Conservation (phyloP, 1,284 basidiomycete species). For the Puccinia brachypodii region DNA sequence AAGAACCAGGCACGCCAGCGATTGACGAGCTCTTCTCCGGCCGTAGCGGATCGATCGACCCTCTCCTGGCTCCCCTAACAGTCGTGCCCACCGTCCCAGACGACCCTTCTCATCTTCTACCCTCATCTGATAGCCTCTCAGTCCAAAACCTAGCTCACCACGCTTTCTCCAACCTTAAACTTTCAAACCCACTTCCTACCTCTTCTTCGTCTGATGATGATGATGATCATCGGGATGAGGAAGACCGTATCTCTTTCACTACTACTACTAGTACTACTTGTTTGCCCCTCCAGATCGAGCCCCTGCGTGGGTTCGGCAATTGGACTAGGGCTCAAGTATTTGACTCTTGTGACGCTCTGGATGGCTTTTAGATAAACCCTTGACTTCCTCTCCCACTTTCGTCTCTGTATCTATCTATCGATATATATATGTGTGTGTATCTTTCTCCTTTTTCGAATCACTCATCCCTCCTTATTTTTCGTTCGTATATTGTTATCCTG, state of each 20-base stretch:
- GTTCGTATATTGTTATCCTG: no score
- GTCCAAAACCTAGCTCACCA: constrained; percentile 4
- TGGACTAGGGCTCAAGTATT: constrained; percentile 15
- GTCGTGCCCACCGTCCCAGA: neutral
- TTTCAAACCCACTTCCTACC: neutral
- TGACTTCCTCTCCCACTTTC: no score
- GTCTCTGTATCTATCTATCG: no score
- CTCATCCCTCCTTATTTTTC: no score
- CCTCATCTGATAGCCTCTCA: neutral
- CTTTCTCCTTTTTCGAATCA: no score
- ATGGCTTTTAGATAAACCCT: constrained; percentile 24
- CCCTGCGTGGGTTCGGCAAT: neutral
- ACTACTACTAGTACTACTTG: no score
- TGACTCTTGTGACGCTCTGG: constrained; percentile 20
- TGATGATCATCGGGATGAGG: no score
- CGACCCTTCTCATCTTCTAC: neutral
- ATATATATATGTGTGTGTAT: no score
- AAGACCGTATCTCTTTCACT: no score
- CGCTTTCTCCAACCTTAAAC: neutral
- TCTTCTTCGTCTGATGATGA: no score
- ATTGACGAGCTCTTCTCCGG: neutral
- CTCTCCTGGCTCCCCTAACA: neutral
- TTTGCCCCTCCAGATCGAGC: neutral
- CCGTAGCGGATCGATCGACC: neutral
- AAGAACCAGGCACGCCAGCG: neutral